phyloP scores from a whole-genome alignment of 441 rosid species.

The Croton laevigatus region DNA sequence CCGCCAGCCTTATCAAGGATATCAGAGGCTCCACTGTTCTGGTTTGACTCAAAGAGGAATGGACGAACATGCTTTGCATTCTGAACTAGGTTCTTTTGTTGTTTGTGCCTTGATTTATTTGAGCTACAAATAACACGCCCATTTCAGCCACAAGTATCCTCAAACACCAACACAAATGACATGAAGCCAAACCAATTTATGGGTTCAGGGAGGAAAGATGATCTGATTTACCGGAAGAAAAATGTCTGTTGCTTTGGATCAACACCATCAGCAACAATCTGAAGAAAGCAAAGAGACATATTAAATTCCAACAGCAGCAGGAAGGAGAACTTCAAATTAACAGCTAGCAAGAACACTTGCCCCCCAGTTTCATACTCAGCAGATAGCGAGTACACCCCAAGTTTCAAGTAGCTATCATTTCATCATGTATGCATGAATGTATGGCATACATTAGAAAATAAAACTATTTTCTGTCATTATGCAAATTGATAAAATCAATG shows the following conservation, averaged over 20 bases:
- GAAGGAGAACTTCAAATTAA: not conserved
- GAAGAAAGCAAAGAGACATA: conserved; percentile 28
- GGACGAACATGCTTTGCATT: conserved; percentile 63
- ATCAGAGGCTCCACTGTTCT: conserved; percentile 40
- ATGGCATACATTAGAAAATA: not conserved
- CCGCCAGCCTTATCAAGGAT: conserved; percentile 62
- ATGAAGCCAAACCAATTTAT: conserved; percentile 14
- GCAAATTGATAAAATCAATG: conserved; percentile 1
- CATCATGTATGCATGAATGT: not conserved
- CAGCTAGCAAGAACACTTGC: conserved; percentile 2
- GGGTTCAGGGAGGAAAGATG: conserved; percentile 13
- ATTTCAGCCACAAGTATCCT: conserved; percentile 13
- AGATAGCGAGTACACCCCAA: not conserved
- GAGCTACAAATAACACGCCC: conserved; percentile 48
- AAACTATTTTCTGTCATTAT: not conserved
- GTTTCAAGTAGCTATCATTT: not conserved
- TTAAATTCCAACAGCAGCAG: conserved; percentile 19
- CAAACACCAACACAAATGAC: conserved; percentile 13
- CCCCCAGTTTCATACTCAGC: not conserved
- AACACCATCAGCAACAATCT: conserved; percentile 71
- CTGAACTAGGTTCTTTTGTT: conserved; percentile 48
- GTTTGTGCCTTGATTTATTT: conserved; percentile 62
- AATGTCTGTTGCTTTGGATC: conserved; percentile 97
- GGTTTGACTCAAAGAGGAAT: conserved; percentile 49
- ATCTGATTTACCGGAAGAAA: conserved; percentile 62